A percentile compares a stretch with the other conserved stretches of the same genome.
phyloP scores from a whole-genome alignment of 371 early-diverging fungal genomes.

The Mucor piriformis region DNA sequence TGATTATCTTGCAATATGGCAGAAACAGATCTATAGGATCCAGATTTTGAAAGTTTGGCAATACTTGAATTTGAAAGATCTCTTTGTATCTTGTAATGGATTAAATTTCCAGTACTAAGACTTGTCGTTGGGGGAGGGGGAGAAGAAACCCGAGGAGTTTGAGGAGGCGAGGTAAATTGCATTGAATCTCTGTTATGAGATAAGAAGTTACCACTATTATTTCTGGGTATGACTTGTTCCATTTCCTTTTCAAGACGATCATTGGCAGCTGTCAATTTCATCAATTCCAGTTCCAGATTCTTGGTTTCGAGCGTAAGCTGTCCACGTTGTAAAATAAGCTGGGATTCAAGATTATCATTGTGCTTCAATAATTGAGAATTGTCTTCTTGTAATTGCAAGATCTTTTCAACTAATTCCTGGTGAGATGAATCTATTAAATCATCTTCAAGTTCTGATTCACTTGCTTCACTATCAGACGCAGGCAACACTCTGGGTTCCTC shows the following conservation, averaged over 20 bases:
- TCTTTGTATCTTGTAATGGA: conserved; percentile 31
- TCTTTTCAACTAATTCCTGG: conserved; percentile 27
- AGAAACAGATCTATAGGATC: conserved; percentile 33
- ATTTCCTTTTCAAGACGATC: conserved; percentile 54
- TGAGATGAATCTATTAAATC: conserved; percentile 4
- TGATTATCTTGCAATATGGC: conserved; percentile 12
- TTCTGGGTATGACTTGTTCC: conserved; percentile 48
- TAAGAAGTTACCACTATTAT: conserved; percentile 3
- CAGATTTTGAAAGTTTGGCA: conserved; percentile 36
- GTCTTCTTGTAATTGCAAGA: conserved; percentile 37
- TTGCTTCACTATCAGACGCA: background rate
- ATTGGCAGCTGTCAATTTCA: conserved; percentile 51
- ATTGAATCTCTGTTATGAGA: conserved; percentile 25
- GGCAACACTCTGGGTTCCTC: background rate
- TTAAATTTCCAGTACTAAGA: conserved; percentile 13
- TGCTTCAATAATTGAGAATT: conserved; percentile 38
- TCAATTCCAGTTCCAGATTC: conserved; percentile 45
- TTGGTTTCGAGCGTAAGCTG: conserved; percentile 43
- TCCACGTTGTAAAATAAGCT: conserved; percentile 42
- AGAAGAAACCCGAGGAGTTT: conserved; percentile 42
- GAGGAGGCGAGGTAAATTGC: conserved; percentile 41
- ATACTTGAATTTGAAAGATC: conserved; percentile 30
- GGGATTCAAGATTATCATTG: conserved; percentile 44
- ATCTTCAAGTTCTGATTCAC: background rate
- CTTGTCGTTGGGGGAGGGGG: conserved; percentile 14